These are phyloP conservation scores for Globisporangium spinosum DNA, from an alignment of 352 stramenopile genomes.

Conservation along the genomic window DNA sequence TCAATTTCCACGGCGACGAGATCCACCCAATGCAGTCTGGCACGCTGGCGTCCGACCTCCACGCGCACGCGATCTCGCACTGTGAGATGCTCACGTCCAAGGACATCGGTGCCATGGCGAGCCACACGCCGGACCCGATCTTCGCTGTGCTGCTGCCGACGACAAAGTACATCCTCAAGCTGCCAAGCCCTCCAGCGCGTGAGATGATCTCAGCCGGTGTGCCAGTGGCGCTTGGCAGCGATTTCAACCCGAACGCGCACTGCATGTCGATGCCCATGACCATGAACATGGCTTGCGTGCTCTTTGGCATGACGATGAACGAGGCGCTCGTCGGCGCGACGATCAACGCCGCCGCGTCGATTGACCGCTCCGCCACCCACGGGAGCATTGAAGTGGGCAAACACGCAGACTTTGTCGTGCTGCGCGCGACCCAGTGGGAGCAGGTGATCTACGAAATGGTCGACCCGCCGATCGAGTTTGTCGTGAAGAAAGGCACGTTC, in stretches of 20 bases:
- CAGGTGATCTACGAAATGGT: conserved; percentile 86
- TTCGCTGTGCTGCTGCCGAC: conserved; percentile 79
- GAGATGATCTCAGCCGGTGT: conserved; percentile 69
- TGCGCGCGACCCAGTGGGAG: conserved; percentile 74
- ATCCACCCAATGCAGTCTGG: conserved; percentile 71
- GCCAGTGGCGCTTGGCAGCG: conserved; percentile 69
- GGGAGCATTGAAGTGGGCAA: conserved; percentile 80
- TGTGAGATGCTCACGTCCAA: conserved; percentile 71
- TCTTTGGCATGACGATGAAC: conserved; percentile 84
- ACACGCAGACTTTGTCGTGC: conserved; percentile 59
- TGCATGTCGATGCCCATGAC: conserved; percentile 84
- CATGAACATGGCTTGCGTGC: conserved; percentile 87
- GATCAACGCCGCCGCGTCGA: conserved; percentile 82
- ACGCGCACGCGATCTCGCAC: conserved; percentile 66
- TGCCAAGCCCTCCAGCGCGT: conserved; percentile 62
- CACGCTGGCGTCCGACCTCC: conserved; percentile 51
- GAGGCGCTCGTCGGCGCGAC: conserved; percentile 78
- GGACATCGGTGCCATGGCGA: conserved; percentile 65
- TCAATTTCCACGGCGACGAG: conserved; percentile 87
- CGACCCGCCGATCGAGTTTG: conserved; percentile 70
- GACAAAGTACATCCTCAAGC: conserved; percentile 82
- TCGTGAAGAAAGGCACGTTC: conserved; percentile 64
- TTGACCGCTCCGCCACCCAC: conserved; percentile 66
- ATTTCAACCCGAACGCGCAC: conserved; percentile 87
- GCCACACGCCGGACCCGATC: conserved; percentile 45